Evolutionary conservation across 352 stramenopile species (phyloP).

Genomic region (Pythium folliculosum): DNA sequence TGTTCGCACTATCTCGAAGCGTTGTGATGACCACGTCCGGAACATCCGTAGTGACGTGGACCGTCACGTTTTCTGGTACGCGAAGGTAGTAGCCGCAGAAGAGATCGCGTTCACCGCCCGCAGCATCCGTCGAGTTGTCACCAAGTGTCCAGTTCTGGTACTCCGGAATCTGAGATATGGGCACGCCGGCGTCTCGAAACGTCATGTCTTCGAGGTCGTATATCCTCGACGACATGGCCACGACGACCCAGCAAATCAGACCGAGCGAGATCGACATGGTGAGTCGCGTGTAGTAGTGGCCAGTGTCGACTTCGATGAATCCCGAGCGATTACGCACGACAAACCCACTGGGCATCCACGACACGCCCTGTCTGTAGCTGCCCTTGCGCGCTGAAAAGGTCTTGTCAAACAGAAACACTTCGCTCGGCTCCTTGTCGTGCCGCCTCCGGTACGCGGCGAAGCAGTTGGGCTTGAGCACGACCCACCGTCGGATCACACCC

Average conservation of each 20-base stretch:
- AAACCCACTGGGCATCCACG: slow-evolving; percentile 87
- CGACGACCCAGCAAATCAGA: slow-evolving; percentile 70
- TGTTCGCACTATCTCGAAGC: slow-evolving; percentile 36
- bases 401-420: slow-evolving; percentile 88
- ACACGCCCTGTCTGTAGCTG: slow-evolving; percentile 81
- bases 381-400: slow-evolving; percentile 76
- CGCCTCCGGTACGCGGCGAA: slow-evolving; percentile 82
- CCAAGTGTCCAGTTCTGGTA: slow-evolving; percentile 50
- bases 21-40: slow-evolving; percentile 50
- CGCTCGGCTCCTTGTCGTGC: slow-evolving; percentile 73
- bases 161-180: slow-evolving; percentile 20
- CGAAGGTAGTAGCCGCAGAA: slow-evolving; percentile 81
- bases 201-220: slow-evolving; percentile 62
- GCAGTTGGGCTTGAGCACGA: slow-evolving; percentile 85
- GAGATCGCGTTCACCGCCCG: slow-evolving; percentile 17
- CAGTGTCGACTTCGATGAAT: slow-evolving; percentile 85
- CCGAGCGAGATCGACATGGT: slow-evolving; percentile 64
- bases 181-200: slow-evolving; percentile 33
- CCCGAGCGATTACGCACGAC: slow-evolving; percentile 77
- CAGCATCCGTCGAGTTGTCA: neutral
- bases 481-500: slow-evolving; percentile 83
- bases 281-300: slow-evolving; percentile 84
- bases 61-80: slow-evolving; percentile 45
- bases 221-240: slow-evolving; percentile 53
- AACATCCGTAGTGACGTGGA: slow-evolving; percentile 49